Conservation (phyloP, 805 yeast species). For the Pichia phayaonensis region DNA sequence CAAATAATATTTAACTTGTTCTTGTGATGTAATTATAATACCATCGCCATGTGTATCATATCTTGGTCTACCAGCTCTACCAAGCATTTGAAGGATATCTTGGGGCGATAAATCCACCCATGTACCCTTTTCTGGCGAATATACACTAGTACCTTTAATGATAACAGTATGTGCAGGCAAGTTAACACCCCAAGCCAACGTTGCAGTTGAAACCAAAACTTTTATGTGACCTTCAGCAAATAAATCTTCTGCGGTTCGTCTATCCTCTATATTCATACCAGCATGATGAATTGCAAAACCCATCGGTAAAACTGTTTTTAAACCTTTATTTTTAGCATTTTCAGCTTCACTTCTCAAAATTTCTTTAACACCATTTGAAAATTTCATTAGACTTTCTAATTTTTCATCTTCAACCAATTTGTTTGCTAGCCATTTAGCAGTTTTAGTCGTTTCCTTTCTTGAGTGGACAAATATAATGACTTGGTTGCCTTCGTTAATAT, state of each 20-base stretch:
- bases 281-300: slow-evolving; percentile 94
- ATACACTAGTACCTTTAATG: slow-evolving; percentile 88
- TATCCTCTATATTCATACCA: slow-evolving; percentile 65
- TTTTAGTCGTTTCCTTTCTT: slow-evolving; percentile 79
- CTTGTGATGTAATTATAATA: slow-evolving; percentile 80
- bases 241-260: slow-evolving; percentile 73
- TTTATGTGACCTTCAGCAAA: slow-evolving; percentile 85
- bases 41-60: slow-evolving; percentile 93
- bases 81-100: slow-evolving; percentile 94
- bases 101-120: slow-evolving; percentile 95
- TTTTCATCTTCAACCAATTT: slow-evolving; percentile 51
- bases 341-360: slow-evolving; percentile 59
- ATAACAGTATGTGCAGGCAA: slow-evolving; percentile 93
- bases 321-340: slow-evolving; percentile 40
- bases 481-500: slow-evolving; percentile 59
- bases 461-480: slow-evolving; percentile 90
- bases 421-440: slow-evolving; percentile 68
- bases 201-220: slow-evolving; percentile 83
- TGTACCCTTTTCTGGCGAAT: slow-evolving; percentile 80
- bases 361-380: slow-evolving; percentile 52
- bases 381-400: slow-evolving; percentile 33
- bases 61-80: slow-evolving; percentile 96
- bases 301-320: slow-evolving; percentile 52
- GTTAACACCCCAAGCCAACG: slow-evolving; percentile 96
- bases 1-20: slow-evolving; percentile 79